Conservation (phyloP, 2,329 filamentous ascomycete genomes). For the Beauveria medogensis region DNA sequence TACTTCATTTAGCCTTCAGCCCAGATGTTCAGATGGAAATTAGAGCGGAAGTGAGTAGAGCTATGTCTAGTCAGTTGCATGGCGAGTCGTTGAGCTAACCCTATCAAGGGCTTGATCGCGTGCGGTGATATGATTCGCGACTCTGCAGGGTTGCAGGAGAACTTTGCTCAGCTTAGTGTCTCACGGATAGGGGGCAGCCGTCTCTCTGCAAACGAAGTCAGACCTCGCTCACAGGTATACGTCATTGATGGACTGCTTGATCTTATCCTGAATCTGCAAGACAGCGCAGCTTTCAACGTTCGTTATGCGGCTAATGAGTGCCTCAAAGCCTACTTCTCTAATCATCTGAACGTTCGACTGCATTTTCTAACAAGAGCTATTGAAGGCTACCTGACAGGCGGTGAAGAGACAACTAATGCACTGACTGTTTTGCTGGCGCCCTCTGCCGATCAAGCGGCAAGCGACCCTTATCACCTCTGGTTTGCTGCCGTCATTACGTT, state of each 20-base stretch:
- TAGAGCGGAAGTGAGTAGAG: slow-evolving; percentile 60
- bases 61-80: slow-evolving; percentile 4
- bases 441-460: slow-evolving; percentile 48
- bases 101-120: slow-evolving; percentile 57
- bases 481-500: slow-evolving; percentile 83
- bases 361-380: slow-evolving; percentile 88
- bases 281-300: slow-evolving; percentile 64
- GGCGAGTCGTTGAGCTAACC: slow-evolving; percentile 11
- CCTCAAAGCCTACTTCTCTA: slow-evolving; percentile 84
- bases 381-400: slow-evolving; percentile 69
- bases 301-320: slow-evolving; percentile 82
- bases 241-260: slow-evolving; percentile 92
- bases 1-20: slow-evolving; percentile 77
- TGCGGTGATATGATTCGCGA: slow-evolving; percentile 84
- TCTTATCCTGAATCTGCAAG: slow-evolving; percentile 61
- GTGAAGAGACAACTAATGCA: slow-evolving; percentile 81
- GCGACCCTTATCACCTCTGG: slow-evolving; percentile 82
- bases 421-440: slow-evolving; percentile 72
- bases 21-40: slow-evolving; percentile 65
- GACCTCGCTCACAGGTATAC: slow-evolving; percentile 60
- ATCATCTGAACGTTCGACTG: slow-evolving; percentile 69
- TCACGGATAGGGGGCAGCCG: slow-evolving; percentile 38
- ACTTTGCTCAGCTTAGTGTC: slow-evolving; percentile 81
- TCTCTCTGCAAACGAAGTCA: slow-evolving; percentile 32
- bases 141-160: slow-evolving; percentile 74